phyloP scores from a whole-genome alignment of 2,329 filamentous ascomycete species.

The Stemphylium beticola region DNA sequence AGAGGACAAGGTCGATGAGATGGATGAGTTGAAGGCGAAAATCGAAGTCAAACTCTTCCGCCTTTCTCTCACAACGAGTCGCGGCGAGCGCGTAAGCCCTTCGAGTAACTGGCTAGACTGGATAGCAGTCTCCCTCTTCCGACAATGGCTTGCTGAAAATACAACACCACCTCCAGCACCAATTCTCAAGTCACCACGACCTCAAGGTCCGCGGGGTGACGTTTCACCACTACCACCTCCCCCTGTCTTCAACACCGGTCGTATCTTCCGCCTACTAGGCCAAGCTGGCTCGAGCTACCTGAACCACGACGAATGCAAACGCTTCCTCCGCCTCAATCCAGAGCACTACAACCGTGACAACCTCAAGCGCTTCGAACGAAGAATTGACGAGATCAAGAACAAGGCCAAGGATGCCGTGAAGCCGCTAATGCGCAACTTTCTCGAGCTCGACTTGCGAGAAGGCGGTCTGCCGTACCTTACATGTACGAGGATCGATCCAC shows the following conservation, averaged over 20 bases:
- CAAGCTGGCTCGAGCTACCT: constrained; percentile 71
- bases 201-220: constrained; percentile 35
- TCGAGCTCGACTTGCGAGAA: constrained; percentile 77
- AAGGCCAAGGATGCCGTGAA: constrained; percentile 82
- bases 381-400: constrained; percentile 86
- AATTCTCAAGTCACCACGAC: constrained; percentile 54
- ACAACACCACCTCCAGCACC: constrained; percentile 73
- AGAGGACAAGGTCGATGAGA: constrained; percentile 91
- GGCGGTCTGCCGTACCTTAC: constrained; percentile 66
- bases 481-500: constrained; percentile 66
- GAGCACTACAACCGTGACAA: constrained; percentile 88
- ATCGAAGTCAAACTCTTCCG: constrained; percentile 84
- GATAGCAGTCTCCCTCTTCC: constrained; percentile 84
- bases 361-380: constrained; percentile 80
- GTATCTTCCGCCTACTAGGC: constrained; percentile 79
- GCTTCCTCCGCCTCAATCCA: constrained; percentile 82
- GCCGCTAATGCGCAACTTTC: constrained; percentile 82
- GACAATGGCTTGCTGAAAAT: constrained; percentile 92
- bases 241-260: constrained; percentile 67
- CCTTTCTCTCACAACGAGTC: constrained; percentile 75
- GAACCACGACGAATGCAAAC: constrained; percentile 84
- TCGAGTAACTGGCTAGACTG: constrained; percentile 84
- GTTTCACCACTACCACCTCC: constrained; percentile 39
- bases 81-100: constrained; percentile 83
- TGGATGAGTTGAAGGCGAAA: constrained; percentile 80